A percentile compares a stretch with the other conserved stretches of the same genome.
These are phyloP conservation scores for Arthrobotrys sphaeroides DNA, from an alignment of 2,329 filamentous ascomycete species.

Conservation along the genomic window DNA sequence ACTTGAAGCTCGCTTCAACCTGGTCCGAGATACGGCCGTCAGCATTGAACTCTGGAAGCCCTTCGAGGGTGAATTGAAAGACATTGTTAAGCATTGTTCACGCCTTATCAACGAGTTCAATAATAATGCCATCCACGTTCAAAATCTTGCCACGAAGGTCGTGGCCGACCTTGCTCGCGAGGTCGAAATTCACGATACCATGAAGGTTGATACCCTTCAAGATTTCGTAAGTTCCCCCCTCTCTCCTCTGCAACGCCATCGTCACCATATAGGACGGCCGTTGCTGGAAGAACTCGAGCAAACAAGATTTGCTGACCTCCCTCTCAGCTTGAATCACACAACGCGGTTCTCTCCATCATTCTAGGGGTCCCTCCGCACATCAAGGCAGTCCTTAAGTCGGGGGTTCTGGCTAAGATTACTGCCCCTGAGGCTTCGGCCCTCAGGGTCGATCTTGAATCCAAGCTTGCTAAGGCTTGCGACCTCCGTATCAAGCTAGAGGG, in stretches of 20 bases:
- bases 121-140: background rate
- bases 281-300: too few species aligned
- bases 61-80: background rate
- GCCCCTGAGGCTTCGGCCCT: background rate
- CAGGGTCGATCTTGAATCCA: slow-evolving; percentile 13
- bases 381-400: background rate
- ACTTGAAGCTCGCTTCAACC: background rate
- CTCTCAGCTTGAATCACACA: slow-evolving; percentile 4
- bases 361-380: slow-evolving; percentile 21
- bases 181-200: background rate
- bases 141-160: background rate
- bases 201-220: slow-evolving; percentile 3
- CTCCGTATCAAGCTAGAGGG: slow-evolving; percentile 3
- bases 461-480: background rate
- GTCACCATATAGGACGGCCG: too few species aligned
- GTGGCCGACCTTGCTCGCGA: background rate
- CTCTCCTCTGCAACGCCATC: too few species aligned
- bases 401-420: background rate
- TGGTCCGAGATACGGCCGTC: background rate
- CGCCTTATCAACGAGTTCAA: background rate
- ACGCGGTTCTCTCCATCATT: slow-evolving; percentile 11
- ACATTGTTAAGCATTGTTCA: too few species aligned
- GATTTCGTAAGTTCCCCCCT: slow-evolving; percentile 10
- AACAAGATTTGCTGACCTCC: too few species aligned
- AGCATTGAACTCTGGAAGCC: background rate